Base-by-base conservation (phyloP, 2,329 filamentous ascomycete genomes). In the Colletotrichum gigasporum region DNA sequence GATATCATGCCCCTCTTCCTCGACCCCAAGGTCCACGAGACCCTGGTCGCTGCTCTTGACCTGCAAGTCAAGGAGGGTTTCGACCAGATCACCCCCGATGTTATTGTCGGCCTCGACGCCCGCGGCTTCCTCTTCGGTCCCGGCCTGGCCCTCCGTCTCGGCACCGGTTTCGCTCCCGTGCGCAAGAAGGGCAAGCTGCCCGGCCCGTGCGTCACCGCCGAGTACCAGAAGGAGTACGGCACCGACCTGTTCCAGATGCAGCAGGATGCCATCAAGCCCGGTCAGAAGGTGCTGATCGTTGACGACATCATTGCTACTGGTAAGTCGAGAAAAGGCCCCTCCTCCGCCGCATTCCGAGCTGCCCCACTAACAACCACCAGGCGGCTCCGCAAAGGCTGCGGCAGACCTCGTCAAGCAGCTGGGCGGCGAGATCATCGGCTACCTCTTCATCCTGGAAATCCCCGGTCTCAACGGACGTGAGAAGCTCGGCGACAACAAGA, bases 271-370 rank as follows among this genome's bases (percentile, higher is more conserved):
- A 90, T 99, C 73, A 90, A 91, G 81, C 85, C 88, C 53, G 94
- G 94, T 34, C 93, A 97, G 82, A 94, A 91, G 78, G 95, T 97
- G 62, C 83, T 99, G 67, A 87, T 99, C 69, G 94, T 99, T 30
- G 96, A 99, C 79, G 96, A 99, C 78, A 97, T 99, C 75, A 98
- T 99, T 82, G 96, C 96, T 61, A 99, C 96, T 69, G 95, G 95
- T 97, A 84, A 78, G 90, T 81, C 16, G 18, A 26, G 32, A 3
- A 28, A 30, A 16, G 52, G 39, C 54, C 57, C 47, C 57, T 18
- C 9, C 26, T 26, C 52, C 42, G 16, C 50, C 69, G 67, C 67
- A n/a, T 60, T 30, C 35, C n/a, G 14, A 20, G 28, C 16, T 35
- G 32, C 20, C 56, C 26, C 32, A 64, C 44, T 65, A 42, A 63